These are phyloP conservation scores for Byssothecium circinans DNA, from an alignment of 2,329 filamentous ascomycete species.

Conservation along the genomic window DNA sequence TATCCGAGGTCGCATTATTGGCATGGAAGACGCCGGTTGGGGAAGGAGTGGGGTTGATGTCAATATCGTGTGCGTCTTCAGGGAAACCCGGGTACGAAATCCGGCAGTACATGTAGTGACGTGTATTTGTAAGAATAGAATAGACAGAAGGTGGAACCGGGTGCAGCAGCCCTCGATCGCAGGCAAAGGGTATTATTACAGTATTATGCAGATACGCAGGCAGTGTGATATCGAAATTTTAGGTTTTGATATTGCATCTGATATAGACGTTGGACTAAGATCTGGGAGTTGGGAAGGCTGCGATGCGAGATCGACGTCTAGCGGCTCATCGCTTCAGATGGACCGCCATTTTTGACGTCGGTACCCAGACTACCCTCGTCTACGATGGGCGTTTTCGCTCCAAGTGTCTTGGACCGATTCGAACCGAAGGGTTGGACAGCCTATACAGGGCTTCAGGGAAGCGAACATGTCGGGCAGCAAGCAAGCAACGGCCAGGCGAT, in stretches of 20 bases:
- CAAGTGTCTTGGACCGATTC: not conserved
- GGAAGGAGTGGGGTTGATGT: not conserved
- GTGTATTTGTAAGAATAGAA: not conserved
- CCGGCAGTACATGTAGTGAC: not conserved
- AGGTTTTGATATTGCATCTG: not conserved
- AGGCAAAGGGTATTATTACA: too few species aligned
- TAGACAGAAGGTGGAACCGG: not conserved
- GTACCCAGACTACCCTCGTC: not conserved
- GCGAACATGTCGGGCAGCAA: constrained; percentile 14
- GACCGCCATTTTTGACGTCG: not conserved
- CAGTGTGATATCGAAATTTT: not conserved
- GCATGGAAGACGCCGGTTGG: constrained; percentile 3
- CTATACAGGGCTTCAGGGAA: constrained; percentile 3
- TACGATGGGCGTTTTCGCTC: not conserved
- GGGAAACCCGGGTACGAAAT: not conserved
- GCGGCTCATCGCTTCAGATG: constrained; percentile 9
- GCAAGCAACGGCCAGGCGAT: too few species aligned
- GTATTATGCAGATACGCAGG: not conserved
- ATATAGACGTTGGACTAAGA: constrained; percentile 20
- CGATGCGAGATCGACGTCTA: constrained; percentile 31
- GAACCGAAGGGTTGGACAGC: constrained; percentile 8
- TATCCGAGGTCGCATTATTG: constrained; percentile 6
- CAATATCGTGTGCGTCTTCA: not conserved
- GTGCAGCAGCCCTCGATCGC: too few species aligned
- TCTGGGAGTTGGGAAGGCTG: constrained; percentile 15